Evolutionary conservation across 176 grass and related monocot genomes (phyloP).

Genomic region (Musa acuminata): DNA sequence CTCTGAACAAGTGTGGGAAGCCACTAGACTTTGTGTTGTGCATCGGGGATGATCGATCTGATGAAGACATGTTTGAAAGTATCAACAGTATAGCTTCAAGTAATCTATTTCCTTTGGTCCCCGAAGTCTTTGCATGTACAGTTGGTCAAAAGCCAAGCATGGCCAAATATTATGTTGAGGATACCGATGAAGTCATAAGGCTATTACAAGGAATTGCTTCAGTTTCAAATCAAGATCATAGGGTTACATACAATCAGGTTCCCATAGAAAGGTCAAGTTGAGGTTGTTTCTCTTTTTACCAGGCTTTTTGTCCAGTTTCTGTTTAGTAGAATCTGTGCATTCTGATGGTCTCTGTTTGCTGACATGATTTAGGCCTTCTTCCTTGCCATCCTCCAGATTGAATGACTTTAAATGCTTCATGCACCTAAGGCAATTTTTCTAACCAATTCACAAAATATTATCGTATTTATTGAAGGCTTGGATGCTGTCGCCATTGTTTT

Average conservation of each 20-base stretch:
- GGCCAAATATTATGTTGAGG: slow-evolving; percentile 86
- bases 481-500: neutral
- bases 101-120: slow-evolving; percentile 23
- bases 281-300: slow-evolving; percentile 25
- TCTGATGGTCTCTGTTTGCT: neutral
- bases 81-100: slow-evolving; percentile 41
- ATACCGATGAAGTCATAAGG: slow-evolving; percentile 62
- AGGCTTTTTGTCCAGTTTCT: neutral
- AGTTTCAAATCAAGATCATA: slow-evolving; percentile 14
- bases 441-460: neutral
- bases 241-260: slow-evolving; percentile 19
- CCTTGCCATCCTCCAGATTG: neutral
- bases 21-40: slow-evolving; percentile 71
- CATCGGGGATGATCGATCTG: slow-evolving; percentile 74
- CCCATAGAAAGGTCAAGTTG: slow-evolving; percentile 37
- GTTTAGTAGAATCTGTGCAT: neutral
- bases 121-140: slow-evolving; percentile 76
- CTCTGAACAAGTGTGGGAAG: slow-evolving; percentile 36
- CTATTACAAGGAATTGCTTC: slow-evolving; percentile 41
- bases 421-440: neutral
- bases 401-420: neutral
- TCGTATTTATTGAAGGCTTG: neutral
- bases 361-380: neutral
- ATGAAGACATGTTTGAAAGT: slow-evolving; percentile 95
- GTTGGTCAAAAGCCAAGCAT: slow-evolving; percentile 93